A percentile compares a stretch with the other conserved stretches of the same genome.
Conservation (phyloP, 2,329 filamentous ascomycete species). For the Coniella vitis region DNA sequence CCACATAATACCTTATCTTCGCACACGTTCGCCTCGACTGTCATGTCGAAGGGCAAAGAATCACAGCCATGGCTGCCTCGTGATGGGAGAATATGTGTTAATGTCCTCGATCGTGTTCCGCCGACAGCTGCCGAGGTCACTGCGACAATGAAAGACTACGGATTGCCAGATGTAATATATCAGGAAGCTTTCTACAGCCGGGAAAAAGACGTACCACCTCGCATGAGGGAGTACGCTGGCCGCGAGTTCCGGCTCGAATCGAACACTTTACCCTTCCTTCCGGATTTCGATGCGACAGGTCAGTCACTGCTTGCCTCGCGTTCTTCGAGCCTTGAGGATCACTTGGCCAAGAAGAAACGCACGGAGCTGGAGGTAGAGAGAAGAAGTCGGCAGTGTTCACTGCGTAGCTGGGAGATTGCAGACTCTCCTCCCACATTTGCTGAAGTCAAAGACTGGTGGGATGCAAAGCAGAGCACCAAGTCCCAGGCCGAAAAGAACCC, state of each 20-base stretch:
- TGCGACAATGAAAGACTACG: constrained; percentile 49
- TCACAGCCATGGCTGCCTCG: neutral
- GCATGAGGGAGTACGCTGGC: constrained; percentile 76
- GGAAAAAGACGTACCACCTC: constrained; percentile 73
- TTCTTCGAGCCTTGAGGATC: constrained; percentile 37
- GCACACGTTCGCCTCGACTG: neutral
- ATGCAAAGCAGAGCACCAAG: constrained; percentile 27
- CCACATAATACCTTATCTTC: neutral
- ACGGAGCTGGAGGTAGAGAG: constrained; percentile 44
- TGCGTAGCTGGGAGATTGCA: constrained; percentile 72
- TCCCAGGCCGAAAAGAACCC: constrained; percentile 14
- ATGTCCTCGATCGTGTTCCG: constrained; percentile 25
- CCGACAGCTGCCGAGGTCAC: constrained; percentile 38
- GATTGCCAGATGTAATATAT: constrained; percentile 65
- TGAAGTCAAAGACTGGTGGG: constrained; percentile 66
- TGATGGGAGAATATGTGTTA: constrained; percentile 19
- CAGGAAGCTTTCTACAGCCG: constrained; percentile 81
- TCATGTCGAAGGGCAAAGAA: neutral
- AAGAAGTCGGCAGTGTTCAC: constrained; percentile 50
- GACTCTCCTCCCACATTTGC: constrained; percentile 59
- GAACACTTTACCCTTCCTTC: constrained; percentile 70
- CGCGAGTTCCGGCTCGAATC: constrained; percentile 75
- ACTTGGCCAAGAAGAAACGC: constrained; percentile 40
- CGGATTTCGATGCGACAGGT: constrained; percentile 64
- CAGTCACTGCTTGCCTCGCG: constrained; percentile 50